A percentile compares a stretch with the other conserved stretches of the same genome.
These are phyloP conservation scores for Echites panduratus DNA, from an alignment of 257 asterid species.

Conservation along the genomic window DNA sequence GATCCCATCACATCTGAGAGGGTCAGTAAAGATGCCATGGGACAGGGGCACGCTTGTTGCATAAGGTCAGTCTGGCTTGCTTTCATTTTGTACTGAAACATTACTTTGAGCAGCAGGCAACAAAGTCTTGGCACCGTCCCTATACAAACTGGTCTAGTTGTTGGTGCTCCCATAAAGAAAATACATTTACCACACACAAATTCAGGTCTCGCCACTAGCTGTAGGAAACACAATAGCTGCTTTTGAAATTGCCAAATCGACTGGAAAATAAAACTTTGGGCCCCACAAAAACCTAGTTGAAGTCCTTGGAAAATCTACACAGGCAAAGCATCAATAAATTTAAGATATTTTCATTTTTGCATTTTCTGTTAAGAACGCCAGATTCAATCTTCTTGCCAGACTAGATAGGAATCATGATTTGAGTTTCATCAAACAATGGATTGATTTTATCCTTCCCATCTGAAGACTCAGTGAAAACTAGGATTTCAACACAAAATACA, in stretches of 20 bases:
- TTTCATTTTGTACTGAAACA: background rate
- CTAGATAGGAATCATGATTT: no score
- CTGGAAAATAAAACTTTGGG: background rate
- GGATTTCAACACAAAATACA: no score
- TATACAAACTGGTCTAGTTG: background rate
- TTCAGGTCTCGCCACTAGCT: background rate
- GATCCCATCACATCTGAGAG: background rate
- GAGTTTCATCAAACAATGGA: no score
- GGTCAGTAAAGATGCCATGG: background rate
- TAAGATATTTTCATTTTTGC: background rate
- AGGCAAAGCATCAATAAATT: background rate
- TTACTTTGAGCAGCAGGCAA: background rate
- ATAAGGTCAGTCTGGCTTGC: background rate
- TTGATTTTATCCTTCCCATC: no score
- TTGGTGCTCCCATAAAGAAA: background rate
- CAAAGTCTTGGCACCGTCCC: no score
- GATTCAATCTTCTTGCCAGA: background rate
- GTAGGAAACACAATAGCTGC: no score
- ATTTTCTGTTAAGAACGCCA: background rate
- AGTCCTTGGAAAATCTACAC: background rate
- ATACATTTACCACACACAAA: background rate
- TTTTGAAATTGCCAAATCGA: background rate
- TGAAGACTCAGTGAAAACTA: no score
- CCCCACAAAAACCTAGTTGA: background rate
- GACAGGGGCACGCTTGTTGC: background rate